phyloP scores from a whole-genome alignment of 352 stramenopile species.

The Ophiocytium majus region DNA sequence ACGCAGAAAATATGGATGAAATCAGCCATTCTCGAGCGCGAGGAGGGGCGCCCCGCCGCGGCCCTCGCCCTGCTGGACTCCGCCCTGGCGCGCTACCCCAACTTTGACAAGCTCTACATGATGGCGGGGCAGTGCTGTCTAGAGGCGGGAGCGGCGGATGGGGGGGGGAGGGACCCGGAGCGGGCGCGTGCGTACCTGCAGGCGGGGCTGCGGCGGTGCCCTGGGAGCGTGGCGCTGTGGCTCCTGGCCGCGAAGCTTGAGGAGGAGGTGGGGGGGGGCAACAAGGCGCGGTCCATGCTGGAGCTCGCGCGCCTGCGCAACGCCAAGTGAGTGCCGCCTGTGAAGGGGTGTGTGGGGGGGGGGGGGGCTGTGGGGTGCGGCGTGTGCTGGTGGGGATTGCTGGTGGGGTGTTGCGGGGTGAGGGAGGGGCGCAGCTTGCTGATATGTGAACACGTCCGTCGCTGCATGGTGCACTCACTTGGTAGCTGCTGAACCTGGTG shows the following conservation, averaged over 20 bases:
- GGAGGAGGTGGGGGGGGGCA: slow-evolving; percentile 78
- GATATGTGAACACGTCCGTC: too few relatives aligned
- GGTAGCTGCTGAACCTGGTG: too few relatives aligned
- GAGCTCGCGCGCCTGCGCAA: slow-evolving; percentile 94
- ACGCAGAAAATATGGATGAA: slow-evolving; percentile 95
- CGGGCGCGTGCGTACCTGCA: slow-evolving; percentile 58
- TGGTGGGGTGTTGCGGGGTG: too few relatives aligned
- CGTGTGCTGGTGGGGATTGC: too few relatives aligned
- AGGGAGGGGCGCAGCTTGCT: too few relatives aligned
- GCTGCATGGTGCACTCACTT: too few relatives aligned
- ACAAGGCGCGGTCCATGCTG: slow-evolving; percentile 92
- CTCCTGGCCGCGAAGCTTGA: slow-evolving; percentile 86
- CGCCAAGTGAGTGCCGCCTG: slow-evolving; percentile 66
- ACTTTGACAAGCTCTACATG: slow-evolving; percentile 94
- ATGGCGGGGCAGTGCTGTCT: slow-evolving; percentile 86
- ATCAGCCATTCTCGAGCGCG: slow-evolving; percentile 86
- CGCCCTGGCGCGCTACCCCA: slow-evolving; percentile 79
- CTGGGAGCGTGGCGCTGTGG: slow-evolving; percentile 88
- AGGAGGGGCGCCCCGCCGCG: slow-evolving; percentile 71
- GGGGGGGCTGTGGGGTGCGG: too few relatives aligned
- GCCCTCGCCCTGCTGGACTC: slow-evolving; percentile 77
- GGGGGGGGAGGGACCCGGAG: slow-evolving; percentile 56
- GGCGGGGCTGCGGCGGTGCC: slow-evolving; percentile 83
- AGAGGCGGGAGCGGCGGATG: not conserved
- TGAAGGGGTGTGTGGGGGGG: too few relatives aligned